Percentiles rank a stretch among this genome's conserved stretches.
phyloP scores from a whole-genome alignment of 78 protist species.

The Reticulomyxa filosa region DNA sequence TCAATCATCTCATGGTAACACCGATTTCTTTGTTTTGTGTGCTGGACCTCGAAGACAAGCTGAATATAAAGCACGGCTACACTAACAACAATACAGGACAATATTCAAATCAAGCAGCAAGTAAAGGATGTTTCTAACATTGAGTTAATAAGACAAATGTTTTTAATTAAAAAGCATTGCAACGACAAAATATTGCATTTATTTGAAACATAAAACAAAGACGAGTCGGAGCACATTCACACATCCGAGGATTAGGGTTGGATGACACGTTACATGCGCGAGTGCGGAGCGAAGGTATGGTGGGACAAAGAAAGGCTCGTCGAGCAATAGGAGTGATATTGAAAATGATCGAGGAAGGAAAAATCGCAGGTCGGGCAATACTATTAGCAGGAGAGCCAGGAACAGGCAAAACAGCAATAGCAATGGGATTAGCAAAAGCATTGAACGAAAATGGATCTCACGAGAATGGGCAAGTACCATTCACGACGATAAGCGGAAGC shows the following conservation, averaged over 20 bases:
- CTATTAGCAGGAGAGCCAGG: slow-evolving; percentile 89
- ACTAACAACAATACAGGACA: too few relatives aligned
- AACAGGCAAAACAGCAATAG: slow-evolving; percentile 95
- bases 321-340: slow-evolving; percentile 73
- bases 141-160: too few relatives aligned
- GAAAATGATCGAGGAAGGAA: slow-evolving; percentile 77
- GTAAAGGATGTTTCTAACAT: too few relatives aligned
- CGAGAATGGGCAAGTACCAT: too few relatives aligned
- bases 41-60: too few relatives aligned
- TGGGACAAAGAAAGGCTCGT: slow-evolving; percentile 81
- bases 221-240: slow-evolving; percentile 97
- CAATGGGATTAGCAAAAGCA: slow-evolving; percentile 77
- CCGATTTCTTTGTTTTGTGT: too few relatives aligned
- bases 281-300: slow-evolving; percentile 71
- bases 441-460: slow-evolving; percentile 63
- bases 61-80: too few relatives aligned
- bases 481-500: slow-evolving; percentile 75
- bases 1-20: too few relatives aligned
- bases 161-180: too few relatives aligned
- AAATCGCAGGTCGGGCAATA: slow-evolving; percentile 87
- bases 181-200: too few relatives aligned
- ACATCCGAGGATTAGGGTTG: slow-evolving; percentile 90
- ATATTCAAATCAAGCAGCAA: too few relatives aligned
- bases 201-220: too few relatives aligned
- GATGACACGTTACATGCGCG: slow-evolving; percentile 57